A percentile compares a stretch with the other conserved stretches of the same genome.
Conservation (phyloP, 129 eudicot genomes). For the Silybum marianum region DNA sequence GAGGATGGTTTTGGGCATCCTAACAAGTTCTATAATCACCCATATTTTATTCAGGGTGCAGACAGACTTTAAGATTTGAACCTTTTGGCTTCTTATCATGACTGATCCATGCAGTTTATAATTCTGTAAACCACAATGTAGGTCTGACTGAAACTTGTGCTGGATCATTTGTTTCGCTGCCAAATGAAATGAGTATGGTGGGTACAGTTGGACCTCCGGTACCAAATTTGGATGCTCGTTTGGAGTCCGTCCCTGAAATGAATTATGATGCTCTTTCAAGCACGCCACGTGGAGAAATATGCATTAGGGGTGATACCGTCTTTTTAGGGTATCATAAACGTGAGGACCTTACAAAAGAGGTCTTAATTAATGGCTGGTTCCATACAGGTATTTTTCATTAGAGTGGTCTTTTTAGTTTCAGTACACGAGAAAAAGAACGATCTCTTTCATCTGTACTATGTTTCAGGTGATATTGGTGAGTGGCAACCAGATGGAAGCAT, state of each 20-base stretch:
- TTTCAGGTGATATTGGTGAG: slow-evolving; percentile 79
- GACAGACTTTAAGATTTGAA: background rate
- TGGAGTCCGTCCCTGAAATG: slow-evolving; percentile 88
- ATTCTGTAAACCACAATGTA: slow-evolving; percentile 28
- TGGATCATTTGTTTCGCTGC: slow-evolving; percentile 73
- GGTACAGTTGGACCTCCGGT: slow-evolving; percentile 94
- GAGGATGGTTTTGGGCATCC: background rate
- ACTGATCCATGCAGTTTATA: background rate
- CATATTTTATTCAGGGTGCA: background rate
- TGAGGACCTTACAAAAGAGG: slow-evolving; percentile 85
- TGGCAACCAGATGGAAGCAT: slow-evolving; percentile 93
- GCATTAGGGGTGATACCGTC: slow-evolving; percentile 62
- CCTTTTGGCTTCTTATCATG: slow-evolving; percentile 7
- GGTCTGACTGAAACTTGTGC: slow-evolving; percentile 91
- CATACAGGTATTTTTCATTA: slow-evolving; percentile 60
- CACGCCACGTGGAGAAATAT: slow-evolving; percentile 77
- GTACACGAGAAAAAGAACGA: background rate
- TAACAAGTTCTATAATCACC: background rate
- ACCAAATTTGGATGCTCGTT: slow-evolving; percentile 70
- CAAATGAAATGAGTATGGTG: slow-evolving; percentile 62
- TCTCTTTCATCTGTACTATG: background rate
- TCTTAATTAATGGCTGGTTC: slow-evolving; percentile 77
- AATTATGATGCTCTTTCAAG: slow-evolving; percentile 71
- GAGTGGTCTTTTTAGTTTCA: background rate
- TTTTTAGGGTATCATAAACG: slow-evolving; percentile 83